phyloP scores from a whole-genome alignment of 805 yeast genomes.

The Nadsonia fulvescens region DNA sequence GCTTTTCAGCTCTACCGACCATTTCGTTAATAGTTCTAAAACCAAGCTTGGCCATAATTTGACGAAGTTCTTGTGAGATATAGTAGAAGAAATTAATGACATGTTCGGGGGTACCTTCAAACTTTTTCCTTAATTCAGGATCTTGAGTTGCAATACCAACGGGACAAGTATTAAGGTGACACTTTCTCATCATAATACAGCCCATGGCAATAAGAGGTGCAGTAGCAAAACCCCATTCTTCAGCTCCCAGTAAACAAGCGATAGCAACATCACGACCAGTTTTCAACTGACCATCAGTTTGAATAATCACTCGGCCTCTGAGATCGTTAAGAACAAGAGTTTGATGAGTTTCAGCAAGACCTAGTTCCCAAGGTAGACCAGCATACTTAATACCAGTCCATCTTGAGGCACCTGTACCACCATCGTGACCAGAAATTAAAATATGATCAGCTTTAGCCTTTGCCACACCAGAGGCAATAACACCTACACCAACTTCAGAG shows the following conservation, averaged over 20 bases:
- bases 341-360: slow-evolving; percentile 95
- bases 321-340: slow-evolving; percentile 88
- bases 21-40: slow-evolving; percentile 91
- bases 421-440: slow-evolving; percentile 92
- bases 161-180: slow-evolving; percentile 88
- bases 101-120: slow-evolving; percentile 94
- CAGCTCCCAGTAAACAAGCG: slow-evolving; percentile 93
- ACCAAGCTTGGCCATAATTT: slow-evolving; percentile 86
- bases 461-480: slow-evolving; percentile 97
- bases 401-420: slow-evolving; percentile 99
- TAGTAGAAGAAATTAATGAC: slow-evolving; percentile 95
- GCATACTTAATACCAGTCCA: slow-evolving; percentile 96
- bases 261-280: slow-evolving; percentile 95
- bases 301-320: slow-evolving; percentile 88
- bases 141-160: slow-evolving; percentile 99
- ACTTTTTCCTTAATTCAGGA: slow-evolving; percentile 79
- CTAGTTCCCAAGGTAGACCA: slow-evolving; percentile 97
- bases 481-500: slow-evolving; percentile 97
- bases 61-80: slow-evolving; percentile 79
- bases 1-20: slow-evolving; percentile 93
- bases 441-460: slow-evolving; percentile 97
- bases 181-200: slow-evolving; percentile 89
- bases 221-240: slow-evolving; percentile 96
- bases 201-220: slow-evolving; percentile 95
- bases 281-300: slow-evolving; percentile 96